A percentile compares a stretch with the other conserved stretches of the same genome.
Evolutionary conservation across 148 eudicot species (phyloP).

Genomic region (Chenopodium berlandieri): DNA sequence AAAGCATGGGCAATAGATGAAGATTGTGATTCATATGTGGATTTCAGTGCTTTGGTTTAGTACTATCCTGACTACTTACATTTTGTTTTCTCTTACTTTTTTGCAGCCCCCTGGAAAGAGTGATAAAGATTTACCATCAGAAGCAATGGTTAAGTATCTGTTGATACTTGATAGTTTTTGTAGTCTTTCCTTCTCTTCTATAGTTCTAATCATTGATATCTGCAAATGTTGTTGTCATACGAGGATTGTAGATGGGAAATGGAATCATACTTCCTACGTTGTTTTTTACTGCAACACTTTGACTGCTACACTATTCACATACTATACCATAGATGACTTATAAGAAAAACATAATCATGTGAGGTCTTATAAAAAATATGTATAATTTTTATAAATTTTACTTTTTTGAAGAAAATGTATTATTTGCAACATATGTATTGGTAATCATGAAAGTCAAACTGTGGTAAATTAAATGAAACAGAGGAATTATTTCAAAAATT

Average conservation of each 20-base stretch:
- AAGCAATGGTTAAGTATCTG: conserved; percentile 67
- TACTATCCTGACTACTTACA: not conserved
- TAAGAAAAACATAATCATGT: too few species aligned
- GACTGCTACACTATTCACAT: too few species aligned
- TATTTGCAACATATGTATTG: too few species aligned
- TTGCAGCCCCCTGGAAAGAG: conserved; percentile 91
- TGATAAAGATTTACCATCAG: conserved; percentile 87
- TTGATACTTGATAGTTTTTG: not conserved
- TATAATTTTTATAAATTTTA: too few species aligned
- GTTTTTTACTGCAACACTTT: too few species aligned
- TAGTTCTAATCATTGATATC: not conserved
- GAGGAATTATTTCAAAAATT: not conserved
- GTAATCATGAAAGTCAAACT: too few species aligned
- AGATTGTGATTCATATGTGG: not conserved
- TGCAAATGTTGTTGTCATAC: not conserved
- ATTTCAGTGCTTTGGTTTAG: not conserved
- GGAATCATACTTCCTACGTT: too few species aligned
- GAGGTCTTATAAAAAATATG: too few species aligned
- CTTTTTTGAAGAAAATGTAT: too few species aligned
- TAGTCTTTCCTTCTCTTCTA: not conserved
- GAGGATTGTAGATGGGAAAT: not conserved
- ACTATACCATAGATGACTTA: too few species aligned
- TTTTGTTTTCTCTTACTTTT: not conserved
- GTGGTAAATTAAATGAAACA: too few species aligned
- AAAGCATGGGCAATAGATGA: not conserved